phyloP scores from a whole-genome alignment of 2,329 filamentous ascomycete genomes.

The Apiospora hydei region DNA sequence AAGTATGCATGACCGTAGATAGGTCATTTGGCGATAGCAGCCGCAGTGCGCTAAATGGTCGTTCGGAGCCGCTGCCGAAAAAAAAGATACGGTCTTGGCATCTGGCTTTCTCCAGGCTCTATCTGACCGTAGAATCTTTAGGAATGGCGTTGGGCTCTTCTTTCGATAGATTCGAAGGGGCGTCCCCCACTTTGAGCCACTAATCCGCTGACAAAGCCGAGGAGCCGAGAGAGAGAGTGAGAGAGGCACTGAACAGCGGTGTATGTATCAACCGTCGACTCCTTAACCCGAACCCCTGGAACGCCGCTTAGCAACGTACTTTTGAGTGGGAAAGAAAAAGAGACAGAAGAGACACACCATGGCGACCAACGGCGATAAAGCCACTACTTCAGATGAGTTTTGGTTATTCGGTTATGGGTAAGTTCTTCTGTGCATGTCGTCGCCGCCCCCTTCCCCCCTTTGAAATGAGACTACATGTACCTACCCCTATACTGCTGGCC shows the following conservation, averaged over 20 bases:
- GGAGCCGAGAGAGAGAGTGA: not conserved
- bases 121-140: not conserved
- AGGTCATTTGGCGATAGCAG: not conserved
- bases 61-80: not conserved
- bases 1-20: not conserved
- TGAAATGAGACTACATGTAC: conserved; percentile 21
- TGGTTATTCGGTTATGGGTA: conserved; percentile 99
- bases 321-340: not conserved
- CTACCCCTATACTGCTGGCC: not conserved
- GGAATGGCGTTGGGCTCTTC: not conserved
- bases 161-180: not conserved
- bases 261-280: not conserved
- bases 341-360: conserved; percentile 39
- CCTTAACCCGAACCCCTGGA: conserved; percentile 22
- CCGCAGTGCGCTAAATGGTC: too few species aligned
- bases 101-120: conserved; percentile 1
- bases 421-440: conserved; percentile 38
- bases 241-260: not conserved
- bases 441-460: not conserved
- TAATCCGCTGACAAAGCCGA: conserved; percentile 21
- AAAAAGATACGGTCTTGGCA: not conserved
- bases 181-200: not conserved
- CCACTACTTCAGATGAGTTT: conserved; percentile 65
- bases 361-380: conserved; percentile 41
- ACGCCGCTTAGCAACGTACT: conserved; percentile 20